phyloP scores from a whole-genome alignment of 78 protist genomes.

The Dictyostelium capitatum region DNA sequence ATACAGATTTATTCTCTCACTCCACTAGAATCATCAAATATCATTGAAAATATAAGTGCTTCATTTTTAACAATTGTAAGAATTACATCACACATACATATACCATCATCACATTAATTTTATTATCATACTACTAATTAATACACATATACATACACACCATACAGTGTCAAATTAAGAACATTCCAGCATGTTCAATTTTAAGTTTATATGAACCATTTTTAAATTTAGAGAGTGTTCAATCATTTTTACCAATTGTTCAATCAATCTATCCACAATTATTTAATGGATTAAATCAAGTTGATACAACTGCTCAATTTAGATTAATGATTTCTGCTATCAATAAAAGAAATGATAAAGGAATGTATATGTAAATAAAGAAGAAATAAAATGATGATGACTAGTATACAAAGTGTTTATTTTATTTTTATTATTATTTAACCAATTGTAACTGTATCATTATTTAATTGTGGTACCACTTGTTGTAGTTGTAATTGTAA shows the following conservation, averaged over 20 bases:
- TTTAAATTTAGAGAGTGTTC: slow-evolving; percentile 37
- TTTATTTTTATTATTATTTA: not conserved
- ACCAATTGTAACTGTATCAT: not conserved
- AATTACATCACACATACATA: no score
- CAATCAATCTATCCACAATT: slow-evolving; percentile 26
- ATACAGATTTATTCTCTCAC: not conserved
- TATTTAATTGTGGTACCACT: no score
- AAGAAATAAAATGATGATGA: not conserved
- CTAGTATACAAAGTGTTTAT: not conserved
- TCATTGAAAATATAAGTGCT: slow-evolving; percentile 45
- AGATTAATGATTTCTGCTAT: not conserved
- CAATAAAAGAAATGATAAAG: slow-evolving; percentile 60
- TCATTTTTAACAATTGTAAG: slow-evolving; percentile 51
- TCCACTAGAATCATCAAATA: slow-evolving; percentile 73
- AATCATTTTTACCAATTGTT: not conserved
- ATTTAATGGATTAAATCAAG: not conserved
- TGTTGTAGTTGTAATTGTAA: no score
- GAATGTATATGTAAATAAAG: slow-evolving; percentile 50
- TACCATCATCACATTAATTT: not conserved
- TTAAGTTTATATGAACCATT: slow-evolving; percentile 38
- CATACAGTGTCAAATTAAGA: slow-evolving; percentile 23
- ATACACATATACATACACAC: not conserved
- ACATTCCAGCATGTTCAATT: slow-evolving; percentile 34
- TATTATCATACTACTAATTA: not conserved
- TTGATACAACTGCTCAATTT: not conserved